Evolutionary conservation across 306 rosid species (phyloP), one percentile per base, ranked within the genome.

Genomic region (Acacia melanoxylon): DNA sequence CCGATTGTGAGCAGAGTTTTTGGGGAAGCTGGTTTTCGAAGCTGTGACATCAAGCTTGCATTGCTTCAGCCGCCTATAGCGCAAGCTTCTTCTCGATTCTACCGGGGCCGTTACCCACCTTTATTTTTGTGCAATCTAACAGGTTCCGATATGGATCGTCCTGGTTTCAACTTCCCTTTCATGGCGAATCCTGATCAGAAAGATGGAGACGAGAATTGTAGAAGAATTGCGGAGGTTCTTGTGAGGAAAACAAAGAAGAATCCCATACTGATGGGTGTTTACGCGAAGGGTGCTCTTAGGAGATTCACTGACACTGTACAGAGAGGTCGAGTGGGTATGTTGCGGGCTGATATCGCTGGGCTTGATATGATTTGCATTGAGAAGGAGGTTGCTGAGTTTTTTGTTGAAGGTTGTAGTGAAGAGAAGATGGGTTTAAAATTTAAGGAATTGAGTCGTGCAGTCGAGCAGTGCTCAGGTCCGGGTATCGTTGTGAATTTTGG

Each of bases 1-100:
- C 99, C 99, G 68, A 92, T 88, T 17, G 97, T 95, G n/a, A 93
- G 98, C 31, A 83, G 97, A 73, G 99, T 95, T 5, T 89, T 95
- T 17, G 92, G 91, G 0, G 98, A 95, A 67, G 99, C 97, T 0
- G 97, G 97, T 31, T 95, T 93, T 62, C 89, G 93, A 62, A 93
- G 96, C 91, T 82, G 88, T 44, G 97, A 95, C 29, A 85, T 95
- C 56, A 95, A 93, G 85, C 66, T 93, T 8, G 92, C 97, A 33
- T 69, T 95, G 48, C 84, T 93, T 20, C 98, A 91, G 45, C 98
- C 93, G 5, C 95, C 95, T 24, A 22, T 83, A 1, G 8, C 87
- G 3, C 88, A 79, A 20, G 4, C 85, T 29, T 82, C 85, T 29
- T 79, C 90, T 8, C 87, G 89, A 8, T 79, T 83, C 51, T 15